phyloP scores from a whole-genome alignment of 2,329 filamentous ascomycete genomes.

The Rutstroemia sp. region DNA sequence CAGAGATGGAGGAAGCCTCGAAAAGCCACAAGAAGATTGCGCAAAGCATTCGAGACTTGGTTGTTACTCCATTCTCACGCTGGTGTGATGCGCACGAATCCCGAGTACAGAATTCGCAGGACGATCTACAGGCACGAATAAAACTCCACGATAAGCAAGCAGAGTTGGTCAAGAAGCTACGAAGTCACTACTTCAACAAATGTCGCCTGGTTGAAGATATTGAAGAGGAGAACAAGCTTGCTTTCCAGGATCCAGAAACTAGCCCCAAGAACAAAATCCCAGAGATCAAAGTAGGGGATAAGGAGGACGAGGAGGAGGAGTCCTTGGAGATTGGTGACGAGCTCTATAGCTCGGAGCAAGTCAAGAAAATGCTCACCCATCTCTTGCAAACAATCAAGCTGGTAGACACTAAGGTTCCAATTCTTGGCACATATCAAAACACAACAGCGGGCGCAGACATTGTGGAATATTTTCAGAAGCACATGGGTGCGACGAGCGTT shows the following conservation, averaged over 20 bases:
- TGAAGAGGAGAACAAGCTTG: slow-evolving; percentile 97
- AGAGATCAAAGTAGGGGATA: slow-evolving; percentile 80
- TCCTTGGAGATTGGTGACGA: slow-evolving; percentile 87
- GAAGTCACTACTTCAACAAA: slow-evolving; percentile 98
- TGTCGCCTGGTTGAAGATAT: slow-evolving; percentile 92
- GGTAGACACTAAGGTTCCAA: slow-evolving; percentile 88
- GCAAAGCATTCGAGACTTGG: slow-evolving; percentile 90
- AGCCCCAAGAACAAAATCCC: slow-evolving; percentile 64
- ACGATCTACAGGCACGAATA: slow-evolving; percentile 83
- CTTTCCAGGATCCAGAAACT: slow-evolving; percentile 78
- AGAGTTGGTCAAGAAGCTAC: slow-evolving; percentile 83
- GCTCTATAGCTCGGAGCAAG: slow-evolving; percentile 72
- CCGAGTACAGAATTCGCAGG: slow-evolving; percentile 87
- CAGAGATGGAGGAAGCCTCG: slow-evolving; percentile 85
- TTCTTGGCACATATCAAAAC: slow-evolving; percentile 90
- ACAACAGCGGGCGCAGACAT: slow-evolving; percentile 88
- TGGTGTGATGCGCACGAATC: slow-evolving; percentile 95
- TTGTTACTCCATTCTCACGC: slow-evolving; percentile 85
- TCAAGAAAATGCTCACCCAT: slow-evolving; percentile 83
- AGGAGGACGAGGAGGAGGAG: slow-evolving; percentile 64
- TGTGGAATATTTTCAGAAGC: slow-evolving; percentile 86
- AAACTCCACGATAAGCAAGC: slow-evolving; percentile 90
- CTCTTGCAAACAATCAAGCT: slow-evolving; percentile 83
- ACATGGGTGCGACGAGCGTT: slow-evolving; percentile 76
- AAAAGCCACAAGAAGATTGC: slow-evolving; percentile 93